A percentile compares a stretch with the other conserved stretches of the same genome.
Evolutionary conservation across 2,329 filamentous ascomycete species (phyloP).

Genomic region (Fusarium palustre): DNA sequence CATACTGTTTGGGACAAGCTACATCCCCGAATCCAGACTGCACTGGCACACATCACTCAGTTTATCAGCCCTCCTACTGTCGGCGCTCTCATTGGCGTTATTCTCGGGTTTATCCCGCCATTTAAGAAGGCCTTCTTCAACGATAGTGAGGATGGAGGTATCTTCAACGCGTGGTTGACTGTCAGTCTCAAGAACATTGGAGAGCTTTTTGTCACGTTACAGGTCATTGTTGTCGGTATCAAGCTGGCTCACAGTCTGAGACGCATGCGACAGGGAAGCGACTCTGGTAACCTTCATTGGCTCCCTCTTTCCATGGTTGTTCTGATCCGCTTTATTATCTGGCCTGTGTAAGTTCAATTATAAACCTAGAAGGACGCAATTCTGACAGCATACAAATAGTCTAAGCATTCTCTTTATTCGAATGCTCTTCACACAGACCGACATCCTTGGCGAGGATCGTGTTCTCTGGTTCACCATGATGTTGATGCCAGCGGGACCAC

Average conservation of each 20-base stretch:
- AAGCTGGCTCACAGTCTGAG: constrained; percentile 35
- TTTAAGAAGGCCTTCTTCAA: constrained; percentile 32
- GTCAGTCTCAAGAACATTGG: constrained; percentile 36
- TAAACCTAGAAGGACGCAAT: rapidly evolving
- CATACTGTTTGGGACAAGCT: constrained; percentile 26
- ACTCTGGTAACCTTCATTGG: constrained; percentile 26
- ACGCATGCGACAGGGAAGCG: constrained; percentile 22
- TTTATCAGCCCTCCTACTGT: constrained; percentile 30
- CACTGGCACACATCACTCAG: constrained; percentile 8
- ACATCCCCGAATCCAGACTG: constrained; percentile 13
- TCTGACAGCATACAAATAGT: neutral
- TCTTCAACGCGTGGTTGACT: constrained; percentile 34
- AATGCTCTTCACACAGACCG: constrained; percentile 20
- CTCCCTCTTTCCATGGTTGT: constrained; percentile 11
- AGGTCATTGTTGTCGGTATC: constrained; percentile 34
- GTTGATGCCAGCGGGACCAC: constrained; percentile 29
- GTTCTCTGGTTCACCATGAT: constrained; percentile 35
- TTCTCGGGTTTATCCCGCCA: constrained; percentile 22
- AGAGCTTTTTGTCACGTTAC: constrained; percentile 29
- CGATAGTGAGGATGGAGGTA: constrained; percentile 20
- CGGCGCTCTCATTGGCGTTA: constrained; percentile 16
- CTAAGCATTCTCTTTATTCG: constrained; percentile 29
- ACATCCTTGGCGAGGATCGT: constrained; percentile 14
- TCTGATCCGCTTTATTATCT: constrained; percentile 23
- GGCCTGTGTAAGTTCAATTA: constrained; percentile 20